Conservation (phyloP, 495 filamentous ascomycete genomes). For the Talaromyces adpressus region DNA sequence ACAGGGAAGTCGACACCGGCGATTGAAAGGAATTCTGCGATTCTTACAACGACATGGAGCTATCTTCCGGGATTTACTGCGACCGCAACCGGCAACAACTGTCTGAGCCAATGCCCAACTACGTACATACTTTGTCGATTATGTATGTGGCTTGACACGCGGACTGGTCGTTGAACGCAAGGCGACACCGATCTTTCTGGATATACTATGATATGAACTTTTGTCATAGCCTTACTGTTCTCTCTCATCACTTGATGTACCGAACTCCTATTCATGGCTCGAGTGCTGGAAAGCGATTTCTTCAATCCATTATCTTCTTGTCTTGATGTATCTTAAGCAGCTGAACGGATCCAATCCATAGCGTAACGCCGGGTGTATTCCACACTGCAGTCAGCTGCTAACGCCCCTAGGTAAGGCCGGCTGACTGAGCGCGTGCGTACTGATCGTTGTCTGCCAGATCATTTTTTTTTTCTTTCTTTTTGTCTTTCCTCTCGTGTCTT, state of each 20-base stretch:
- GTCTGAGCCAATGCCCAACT: background rate
- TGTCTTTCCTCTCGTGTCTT: background rate
- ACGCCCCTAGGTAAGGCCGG: background rate
- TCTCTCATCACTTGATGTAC: constrained; percentile 1
- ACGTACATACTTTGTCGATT: background rate
- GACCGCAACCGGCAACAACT: background rate
- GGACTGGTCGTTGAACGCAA: background rate
- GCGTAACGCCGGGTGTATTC: constrained; percentile 2
- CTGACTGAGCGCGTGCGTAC: constrained; percentile 3
- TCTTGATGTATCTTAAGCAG: constrained; percentile 7
- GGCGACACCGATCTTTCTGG: background rate
- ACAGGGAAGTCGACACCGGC: constrained; percentile 66
- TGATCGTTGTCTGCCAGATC: background rate
- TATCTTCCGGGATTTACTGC: background rate
- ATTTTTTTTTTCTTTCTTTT: background rate
- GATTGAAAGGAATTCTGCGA: constrained; percentile 41
- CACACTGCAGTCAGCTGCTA: constrained; percentile 7
- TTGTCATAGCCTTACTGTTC: constrained; percentile 2
- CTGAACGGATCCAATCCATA: constrained; percentile 6
- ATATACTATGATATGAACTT: constrained; percentile 1
- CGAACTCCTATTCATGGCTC: background rate
- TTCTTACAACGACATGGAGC: background rate
- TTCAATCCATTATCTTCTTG: background rate
- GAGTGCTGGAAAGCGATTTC: background rate
- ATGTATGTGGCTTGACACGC: background rate